Percentiles rank a stretch among this genome's conserved stretches.
phyloP scores from a whole-genome alignment of 177 flowering plant genomes.

The Vitis hybrid region DNA sequence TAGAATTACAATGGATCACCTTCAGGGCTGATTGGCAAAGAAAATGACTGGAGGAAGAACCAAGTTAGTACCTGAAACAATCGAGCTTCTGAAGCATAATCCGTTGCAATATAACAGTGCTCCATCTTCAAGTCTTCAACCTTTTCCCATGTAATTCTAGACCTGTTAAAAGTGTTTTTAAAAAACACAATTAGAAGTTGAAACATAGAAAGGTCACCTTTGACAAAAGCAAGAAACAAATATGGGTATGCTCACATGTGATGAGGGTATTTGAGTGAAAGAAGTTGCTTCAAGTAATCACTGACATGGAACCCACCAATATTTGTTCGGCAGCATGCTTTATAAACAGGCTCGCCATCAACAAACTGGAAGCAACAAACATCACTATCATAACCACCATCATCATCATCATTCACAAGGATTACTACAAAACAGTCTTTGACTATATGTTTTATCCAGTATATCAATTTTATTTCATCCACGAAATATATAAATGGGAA shows the following conservation, averaged over 20 bases:
- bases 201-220: background rate
- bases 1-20: constrained; percentile 1
- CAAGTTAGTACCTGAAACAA: constrained; percentile 67
- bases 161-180: constrained; percentile 29
- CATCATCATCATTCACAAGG: background rate
- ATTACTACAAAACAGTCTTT: too few relatives aligned
- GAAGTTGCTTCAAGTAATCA: constrained; percentile 92
- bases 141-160: constrained; percentile 90
- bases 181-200: constrained; percentile 1
- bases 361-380: constrained; percentile 50
- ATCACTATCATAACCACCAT: background rate
- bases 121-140: constrained; percentile 98
- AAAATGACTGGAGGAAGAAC: background rate
- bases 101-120: constrained; percentile 86
- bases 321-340: constrained; percentile 82
- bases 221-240: background rate
- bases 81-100: constrained; percentile 72
- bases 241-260: constrained; percentile 65
- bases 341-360: constrained; percentile 83
- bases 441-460: too few relatives aligned
- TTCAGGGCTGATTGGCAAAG: constrained; percentile 1
- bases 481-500: too few relatives aligned
- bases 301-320: constrained; percentile 94
- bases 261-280: constrained; percentile 88
- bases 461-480: too few relatives aligned